Conservation (phyloP, 805 yeast species). For the Myxozyma sirexii region DNA sequence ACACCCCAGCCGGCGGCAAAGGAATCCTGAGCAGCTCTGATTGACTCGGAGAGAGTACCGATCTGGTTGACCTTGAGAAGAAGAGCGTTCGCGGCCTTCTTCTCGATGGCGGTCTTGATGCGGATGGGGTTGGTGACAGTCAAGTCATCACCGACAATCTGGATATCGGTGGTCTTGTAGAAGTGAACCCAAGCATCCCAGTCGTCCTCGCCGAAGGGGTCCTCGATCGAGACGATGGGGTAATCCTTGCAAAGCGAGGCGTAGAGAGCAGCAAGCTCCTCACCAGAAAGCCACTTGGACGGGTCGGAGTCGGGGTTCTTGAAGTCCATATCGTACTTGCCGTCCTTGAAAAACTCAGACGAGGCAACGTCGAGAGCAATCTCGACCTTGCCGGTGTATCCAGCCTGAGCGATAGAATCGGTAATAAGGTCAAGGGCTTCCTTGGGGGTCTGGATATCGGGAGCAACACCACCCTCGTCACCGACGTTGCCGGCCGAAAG, state of each 20-base stretch:
- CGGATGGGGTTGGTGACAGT: slow-evolving; percentile 97
- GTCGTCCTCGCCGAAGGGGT: slow-evolving; percentile 99
- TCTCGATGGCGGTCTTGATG: slow-evolving; percentile 93
- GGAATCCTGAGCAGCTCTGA: slow-evolving; percentile 94
- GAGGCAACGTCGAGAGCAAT: slow-evolving; percentile 97
- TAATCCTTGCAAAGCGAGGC: slow-evolving; percentile 75
- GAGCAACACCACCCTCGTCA: slow-evolving; percentile 99
- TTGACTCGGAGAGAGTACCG: slow-evolving; percentile 94
- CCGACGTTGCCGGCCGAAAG: slow-evolving; percentile 99
- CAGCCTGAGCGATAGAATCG: slow-evolving; percentile 88
- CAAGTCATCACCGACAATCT: slow-evolving; percentile 97
- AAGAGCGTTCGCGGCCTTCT: slow-evolving; percentile 93
- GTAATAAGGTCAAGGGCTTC: slow-evolving; percentile 96
- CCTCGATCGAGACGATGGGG: slow-evolving; percentile 98
- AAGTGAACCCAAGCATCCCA: slow-evolving; percentile 98
- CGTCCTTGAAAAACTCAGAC: slow-evolving; percentile 96
- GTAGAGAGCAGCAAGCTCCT: slow-evolving; percentile 84
- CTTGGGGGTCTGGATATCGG: slow-evolving; percentile 90
- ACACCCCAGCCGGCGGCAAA: slow-evolving; percentile 98
- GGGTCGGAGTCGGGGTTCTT: slow-evolving; percentile 93
- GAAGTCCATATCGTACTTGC: slow-evolving; percentile 97
- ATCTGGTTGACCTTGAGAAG: slow-evolving; percentile 98
- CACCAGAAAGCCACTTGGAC: slow-evolving; percentile 88
- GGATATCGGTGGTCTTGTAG: slow-evolving; percentile 58
- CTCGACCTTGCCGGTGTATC: slow-evolving; percentile 88